Conservation (phyloP, 208 protist species). For the Trypanosoma rangeli region DNA sequence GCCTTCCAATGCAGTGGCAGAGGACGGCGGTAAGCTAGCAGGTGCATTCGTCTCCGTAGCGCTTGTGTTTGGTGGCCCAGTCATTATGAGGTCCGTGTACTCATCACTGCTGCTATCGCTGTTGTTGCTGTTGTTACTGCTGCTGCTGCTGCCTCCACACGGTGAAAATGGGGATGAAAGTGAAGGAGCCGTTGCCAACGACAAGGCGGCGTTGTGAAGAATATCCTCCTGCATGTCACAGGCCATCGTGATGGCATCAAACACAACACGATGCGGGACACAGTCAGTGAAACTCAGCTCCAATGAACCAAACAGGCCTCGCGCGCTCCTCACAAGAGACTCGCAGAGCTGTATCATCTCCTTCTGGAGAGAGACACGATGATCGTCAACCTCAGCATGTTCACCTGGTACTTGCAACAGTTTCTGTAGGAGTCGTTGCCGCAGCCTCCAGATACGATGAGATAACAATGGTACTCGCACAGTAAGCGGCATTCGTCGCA, state of each 20-base stretch:
- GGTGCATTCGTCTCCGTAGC: neutral
- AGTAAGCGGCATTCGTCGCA: slow-evolving; percentile 15
- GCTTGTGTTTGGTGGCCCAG: neutral
- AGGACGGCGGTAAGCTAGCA: neutral
- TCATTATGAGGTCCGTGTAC: neutral
- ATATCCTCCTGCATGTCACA: slow-evolving; percentile 30
- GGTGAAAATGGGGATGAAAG: neutral
- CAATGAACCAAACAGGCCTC: slow-evolving; percentile 21
- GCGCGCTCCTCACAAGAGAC: slow-evolving; percentile 5
- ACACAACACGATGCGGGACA: slow-evolving; percentile 21
- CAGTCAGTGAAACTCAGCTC: slow-evolving; percentile 27
- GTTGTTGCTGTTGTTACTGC: too few relatives aligned
- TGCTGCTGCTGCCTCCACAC: neutral
- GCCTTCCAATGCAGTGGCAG: neutral
- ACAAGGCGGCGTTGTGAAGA: slow-evolving; percentile 1
- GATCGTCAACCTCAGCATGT: neutral
- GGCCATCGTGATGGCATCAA: slow-evolving; percentile 25
- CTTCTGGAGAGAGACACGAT: slow-evolving; percentile 10
- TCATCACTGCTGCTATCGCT: neutral
- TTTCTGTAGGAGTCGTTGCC: slow-evolving; percentile 6
- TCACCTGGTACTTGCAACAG: neutral
- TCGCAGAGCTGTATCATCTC: slow-evolving; percentile 24
- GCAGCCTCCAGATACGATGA: slow-evolving; percentile 13
- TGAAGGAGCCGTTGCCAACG: neutral
- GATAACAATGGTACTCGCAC: slow-evolving; percentile 24